Evolutionary conservation across 441 rosid species (phyloP).

Genomic region (Eruca vesicaria): DNA sequence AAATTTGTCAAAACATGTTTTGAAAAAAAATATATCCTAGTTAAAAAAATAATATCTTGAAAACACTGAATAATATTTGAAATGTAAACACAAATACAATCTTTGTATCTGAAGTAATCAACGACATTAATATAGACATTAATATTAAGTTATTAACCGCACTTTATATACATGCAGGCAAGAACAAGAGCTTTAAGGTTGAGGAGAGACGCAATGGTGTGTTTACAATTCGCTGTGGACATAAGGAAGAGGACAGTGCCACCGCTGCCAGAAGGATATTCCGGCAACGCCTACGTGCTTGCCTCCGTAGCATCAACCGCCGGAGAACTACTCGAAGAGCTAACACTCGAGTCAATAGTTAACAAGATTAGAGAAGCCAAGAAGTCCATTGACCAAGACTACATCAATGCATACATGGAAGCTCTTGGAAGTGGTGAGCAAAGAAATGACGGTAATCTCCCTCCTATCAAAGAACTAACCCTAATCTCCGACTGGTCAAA

Average conservation of each 20-base stretch:
- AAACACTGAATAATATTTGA: background rate
- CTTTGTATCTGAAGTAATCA: background rate
- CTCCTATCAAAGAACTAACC: constrained; percentile 56
- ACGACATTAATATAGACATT: background rate
- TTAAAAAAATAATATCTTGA: background rate
- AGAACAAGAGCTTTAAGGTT: constrained; percentile 52
- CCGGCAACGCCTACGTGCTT: constrained; percentile 66
- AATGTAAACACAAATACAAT: background rate
- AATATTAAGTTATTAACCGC: background rate
- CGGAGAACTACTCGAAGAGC: constrained; percentile 47
- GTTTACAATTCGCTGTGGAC: constrained; percentile 72
- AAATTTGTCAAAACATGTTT: background rate
- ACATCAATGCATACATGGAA: constrained; percentile 53
- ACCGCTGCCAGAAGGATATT: constrained; percentile 46
- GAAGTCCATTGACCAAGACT: constrained; percentile 44
- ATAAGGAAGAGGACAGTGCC: constrained; percentile 50
- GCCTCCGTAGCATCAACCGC: constrained; percentile 53
- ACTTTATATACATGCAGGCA: constrained; percentile 36
- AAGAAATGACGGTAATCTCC: constrained; percentile 42
- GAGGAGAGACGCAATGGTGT: constrained; percentile 51
- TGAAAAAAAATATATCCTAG: background rate
- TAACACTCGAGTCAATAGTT: constrained; percentile 38
- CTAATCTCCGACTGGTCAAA: constrained; percentile 74
- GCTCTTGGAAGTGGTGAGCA: constrained; percentile 45
- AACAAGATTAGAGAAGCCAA: constrained; percentile 63